Percentiles rank a stretch among this genome's conserved stretches.
Conservation (phyloP, 257 asterid genomes). For the Gentiana macrophylla region DNA sequence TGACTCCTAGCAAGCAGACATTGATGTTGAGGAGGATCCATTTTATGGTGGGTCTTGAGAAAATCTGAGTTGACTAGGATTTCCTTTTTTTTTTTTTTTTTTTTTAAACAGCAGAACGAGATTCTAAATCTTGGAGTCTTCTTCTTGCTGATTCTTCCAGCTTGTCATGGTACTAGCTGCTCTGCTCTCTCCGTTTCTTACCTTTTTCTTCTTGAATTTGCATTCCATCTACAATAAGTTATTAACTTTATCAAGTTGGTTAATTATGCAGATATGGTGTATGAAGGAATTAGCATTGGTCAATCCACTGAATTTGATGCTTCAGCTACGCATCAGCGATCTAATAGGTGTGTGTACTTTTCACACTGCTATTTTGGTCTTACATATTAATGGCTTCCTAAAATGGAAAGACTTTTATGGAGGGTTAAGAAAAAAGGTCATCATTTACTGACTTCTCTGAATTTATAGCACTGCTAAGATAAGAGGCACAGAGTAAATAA, state of each 20-base stretch:
- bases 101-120: conserved; percentile 8
- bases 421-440: conserved; percentile 7
- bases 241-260: conserved; percentile 13
- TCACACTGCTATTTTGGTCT: conserved; percentile 7
- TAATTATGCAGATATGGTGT: conserved; percentile 51
- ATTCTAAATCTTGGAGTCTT: conserved; percentile 30
- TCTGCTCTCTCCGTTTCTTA: conserved; percentile 7
- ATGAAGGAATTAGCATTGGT: conserved; percentile 46
- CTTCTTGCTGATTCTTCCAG: conserved; percentile 19
- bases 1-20: conserved; percentile 17
- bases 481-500: not conserved
- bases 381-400: conserved; percentile 2
- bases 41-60: conserved; percentile 17
- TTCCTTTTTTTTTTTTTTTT: conserved; percentile 7
- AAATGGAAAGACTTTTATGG: conserved; percentile 6
- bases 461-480: not conserved
- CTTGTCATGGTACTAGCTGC: conserved; percentile 25
- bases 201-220: conserved; percentile 8
- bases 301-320: conserved; percentile 27
- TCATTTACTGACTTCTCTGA: not conserved
- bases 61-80: conserved; percentile 4
- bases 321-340: conserved; percentile 46
- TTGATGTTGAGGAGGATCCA: conserved; percentile 24
- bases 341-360: conserved; percentile 44
- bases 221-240: conserved; percentile 3